Base-by-base conservation (phyloP, 1,284 basidiomycete species). In the Lentinula novae-zelandiae region DNA sequence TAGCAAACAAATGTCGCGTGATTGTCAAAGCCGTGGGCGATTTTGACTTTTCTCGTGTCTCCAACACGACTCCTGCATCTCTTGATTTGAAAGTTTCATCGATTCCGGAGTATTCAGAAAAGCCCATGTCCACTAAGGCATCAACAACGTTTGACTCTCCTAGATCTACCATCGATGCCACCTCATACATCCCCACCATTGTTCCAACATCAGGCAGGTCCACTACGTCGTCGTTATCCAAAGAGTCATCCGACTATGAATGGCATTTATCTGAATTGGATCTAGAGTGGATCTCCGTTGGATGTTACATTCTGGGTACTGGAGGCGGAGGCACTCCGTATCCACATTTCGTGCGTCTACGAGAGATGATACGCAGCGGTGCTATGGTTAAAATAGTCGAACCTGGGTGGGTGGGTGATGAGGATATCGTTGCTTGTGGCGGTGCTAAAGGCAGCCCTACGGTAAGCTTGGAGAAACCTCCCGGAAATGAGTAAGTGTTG, bases 21-120 rank as follows among this genome's bases (percentile, higher is more conserved):
- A 80, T 83, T 48, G 79, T 82, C 64, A 82, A 80, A 66, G 82
- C 80, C 3, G 78, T 80, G 10, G 83, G 82, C 8, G 82, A 84
- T 65, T 78, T 62, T 64, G 72, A 55, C 65, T 70, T 65, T 64
- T 67, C 62, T 20, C 58, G 58, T 17, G 50, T 53, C n/a, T 22
- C 56, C 10, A 51, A 48, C n/a, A 53, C 62, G 22, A 52, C 10
- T 22, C n/a, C n/a, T 27, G 17, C 27, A 15, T 33, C 49, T 27
- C n/a, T 48, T 34, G 50, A 9, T 17, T 15, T 27, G 10, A 46
- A 22, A 36, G 40, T 10, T 10, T 34, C 8, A 5, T 22, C 33
- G 6, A 51, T 42, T n/a, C 33, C 56, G 2, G 48, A 60, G 6
- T 48, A 34, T 54, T 54, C 51, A 56, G 57, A 38, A 54, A 62